Evolutionary conservation across 495 filamentous ascomycete species (phyloP).

Genomic region (Penicillium pulvis): DNA sequence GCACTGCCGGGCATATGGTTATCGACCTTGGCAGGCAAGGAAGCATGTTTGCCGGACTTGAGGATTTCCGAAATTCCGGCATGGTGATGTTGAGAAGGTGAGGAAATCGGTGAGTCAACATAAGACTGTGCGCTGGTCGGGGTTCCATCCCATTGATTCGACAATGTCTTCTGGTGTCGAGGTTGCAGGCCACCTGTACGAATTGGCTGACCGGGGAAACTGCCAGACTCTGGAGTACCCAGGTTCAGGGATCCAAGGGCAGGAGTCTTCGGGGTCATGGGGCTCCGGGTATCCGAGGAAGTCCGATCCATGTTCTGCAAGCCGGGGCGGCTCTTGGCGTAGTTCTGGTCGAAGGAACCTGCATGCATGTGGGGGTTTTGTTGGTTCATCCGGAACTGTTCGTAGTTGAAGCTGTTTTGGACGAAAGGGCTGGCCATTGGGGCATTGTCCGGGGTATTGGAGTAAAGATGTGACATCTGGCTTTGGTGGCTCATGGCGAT

Average conservation of each 20-base stretch:
- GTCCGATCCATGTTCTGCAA: constrained; percentile 68
- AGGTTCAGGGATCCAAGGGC: constrained; percentile 59
- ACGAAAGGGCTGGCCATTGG: constrained; percentile 87
- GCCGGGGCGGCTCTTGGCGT: constrained; percentile 57
- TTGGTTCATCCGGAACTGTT: constrained; percentile 66
- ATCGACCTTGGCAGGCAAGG: constrained; percentile 70
- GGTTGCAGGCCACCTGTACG: constrained; percentile 58
- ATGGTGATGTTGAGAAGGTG: constrained; percentile 61
- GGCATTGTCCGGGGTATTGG: constrained; percentile 82
- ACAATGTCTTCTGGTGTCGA: constrained; percentile 78
- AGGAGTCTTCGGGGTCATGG: constrained; percentile 78
- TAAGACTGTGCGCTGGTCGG: constrained; percentile 78
- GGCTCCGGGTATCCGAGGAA: constrained; percentile 68
- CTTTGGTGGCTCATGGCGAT: constrained; percentile 52
- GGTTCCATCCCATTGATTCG: constrained; percentile 79
- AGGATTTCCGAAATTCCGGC: constrained; percentile 70
- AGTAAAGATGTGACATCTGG: constrained; percentile 73
- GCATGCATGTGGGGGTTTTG: constrained; percentile 53
- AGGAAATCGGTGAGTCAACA: constrained; percentile 79
- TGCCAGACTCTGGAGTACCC: constrained; percentile 65
- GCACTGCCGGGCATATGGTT: constrained; percentile 49
- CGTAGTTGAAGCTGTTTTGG: constrained; percentile 68
- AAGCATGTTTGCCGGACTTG: constrained; percentile 68
- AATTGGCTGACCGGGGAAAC: constrained; percentile 75
- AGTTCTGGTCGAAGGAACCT: constrained; percentile 56